Evolutionary conservation across 345 rosid species (phyloP).

Genomic region (Euclidium syriacum): DNA sequence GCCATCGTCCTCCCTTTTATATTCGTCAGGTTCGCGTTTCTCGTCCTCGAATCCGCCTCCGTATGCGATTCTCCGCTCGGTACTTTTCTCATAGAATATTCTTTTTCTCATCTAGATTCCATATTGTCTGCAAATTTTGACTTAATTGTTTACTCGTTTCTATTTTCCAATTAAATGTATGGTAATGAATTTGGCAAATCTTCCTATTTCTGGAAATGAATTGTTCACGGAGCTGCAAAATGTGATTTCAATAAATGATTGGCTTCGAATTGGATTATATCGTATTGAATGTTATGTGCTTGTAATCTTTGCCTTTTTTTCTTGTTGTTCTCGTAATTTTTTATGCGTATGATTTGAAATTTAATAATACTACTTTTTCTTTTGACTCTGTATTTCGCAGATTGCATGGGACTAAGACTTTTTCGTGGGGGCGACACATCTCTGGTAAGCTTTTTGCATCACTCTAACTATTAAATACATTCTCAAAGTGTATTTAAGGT

Average conservation of each 20-base stretch:
- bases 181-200: background rate
- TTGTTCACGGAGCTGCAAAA: background rate
- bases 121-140: background rate
- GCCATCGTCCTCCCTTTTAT: constrained; percentile 57
- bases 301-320: background rate
- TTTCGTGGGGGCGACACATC: constrained; percentile 61
- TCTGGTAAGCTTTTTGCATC: constrained; percentile 42
- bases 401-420: constrained; percentile 59
- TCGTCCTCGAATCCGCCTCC: constrained; percentile 72
- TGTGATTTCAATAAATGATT: constrained; percentile 19
- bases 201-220: background rate
- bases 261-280: background rate
- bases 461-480: background rate
- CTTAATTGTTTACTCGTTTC: background rate
- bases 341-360: background rate
- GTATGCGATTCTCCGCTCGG: constrained; percentile 56
- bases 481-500: no score
- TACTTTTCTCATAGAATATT: background rate
- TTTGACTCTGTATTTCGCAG: constrained; percentile 38
- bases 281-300: constrained; percentile 25
- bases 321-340: background rate
- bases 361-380: constrained; percentile 9
- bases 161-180: background rate
- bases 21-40: constrained; percentile 65
- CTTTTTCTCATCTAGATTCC: background rate